Evolutionary conservation across 73 alveolate genomes (phyloP), one percentile per base, ranked within the genome.

Genomic region (Paramecium primaurelia): DNA sequence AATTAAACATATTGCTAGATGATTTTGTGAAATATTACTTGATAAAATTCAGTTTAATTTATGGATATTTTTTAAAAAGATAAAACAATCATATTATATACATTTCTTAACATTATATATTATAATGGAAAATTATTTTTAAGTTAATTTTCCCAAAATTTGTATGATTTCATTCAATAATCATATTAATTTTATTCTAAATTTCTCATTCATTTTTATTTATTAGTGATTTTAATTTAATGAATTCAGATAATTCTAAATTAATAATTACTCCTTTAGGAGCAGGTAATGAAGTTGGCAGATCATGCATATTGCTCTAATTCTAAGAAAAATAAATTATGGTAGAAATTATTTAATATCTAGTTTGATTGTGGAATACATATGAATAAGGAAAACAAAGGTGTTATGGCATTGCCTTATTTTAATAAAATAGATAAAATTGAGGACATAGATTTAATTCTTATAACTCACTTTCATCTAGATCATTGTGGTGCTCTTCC

Each of bases 401-500:
- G 93, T 59, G 88, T 64, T 26, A 68, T 59, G 18, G 71, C 93
- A 64, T 77, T 87, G 20, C 93, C 93, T 7, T 87, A 87, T 77
- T 87, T 87, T 64, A 80, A 87, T 87, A 59, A 64, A 40, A 87
- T 87, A 25, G 93, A 86, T 51, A 59, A 51, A 58, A 86, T 64
- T n/a, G 64, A 58, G 25, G 71, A 59, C 75, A 86, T 59, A 44
- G 85, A 86, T 36, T 86, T 86, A 71, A 86, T 86, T 8, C 42
- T 86, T 3, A 59, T 86, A 64, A 40, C 69, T n/a, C 84, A 77
- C 71, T 87, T 87, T 36, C 93, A 87, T 87, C 42, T 87, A 45
- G 93, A 87, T 58, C 93, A 87, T 69, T 87, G 93, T 68, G 93
- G 88, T 18, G 93, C 93, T 40, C 73, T 87, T 36, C 93, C 93